A percentile compares a stretch with the other conserved stretches of the same genome.
phyloP scores from a whole-genome alignment of 495 filamentous ascomycete genomes.

The Trichoderma virens region DNA sequence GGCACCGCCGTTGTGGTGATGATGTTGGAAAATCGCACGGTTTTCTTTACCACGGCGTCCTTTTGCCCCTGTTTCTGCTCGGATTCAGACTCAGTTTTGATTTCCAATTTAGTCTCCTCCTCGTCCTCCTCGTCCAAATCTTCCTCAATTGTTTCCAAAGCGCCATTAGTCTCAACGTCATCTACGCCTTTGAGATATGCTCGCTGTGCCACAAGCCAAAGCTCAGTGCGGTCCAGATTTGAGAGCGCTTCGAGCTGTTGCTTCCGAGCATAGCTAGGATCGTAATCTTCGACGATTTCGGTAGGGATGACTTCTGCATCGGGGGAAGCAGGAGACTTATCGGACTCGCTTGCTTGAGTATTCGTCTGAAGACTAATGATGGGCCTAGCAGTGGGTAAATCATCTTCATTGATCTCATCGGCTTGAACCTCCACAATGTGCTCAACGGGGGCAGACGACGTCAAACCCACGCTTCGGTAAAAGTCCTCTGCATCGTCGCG shows the following conservation, averaged over 20 bases:
- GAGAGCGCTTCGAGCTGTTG: conserved; percentile 56
- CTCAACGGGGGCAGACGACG: conserved; percentile 49
- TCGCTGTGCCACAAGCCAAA: conserved; percentile 77
- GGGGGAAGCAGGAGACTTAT: conserved; percentile 24
- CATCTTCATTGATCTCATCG: conserved; percentile 44
- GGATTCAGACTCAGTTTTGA: conserved; percentile 18
- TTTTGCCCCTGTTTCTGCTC: conserved; percentile 12
- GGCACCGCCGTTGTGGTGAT: conserved; percentile 39
- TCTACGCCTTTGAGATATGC: conserved; percentile 61
- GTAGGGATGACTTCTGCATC: conserved; percentile 38
- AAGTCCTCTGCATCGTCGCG: conserved; percentile 28
- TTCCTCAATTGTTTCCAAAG: conserved; percentile 12
- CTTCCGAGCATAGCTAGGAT: conserved; percentile 59
- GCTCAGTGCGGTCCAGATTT: conserved; percentile 68
- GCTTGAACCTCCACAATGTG: conserved; percentile 54
- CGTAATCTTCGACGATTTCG: conserved; percentile 57
- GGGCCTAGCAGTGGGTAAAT: conserved; percentile 60
- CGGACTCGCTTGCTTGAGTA: not conserved
- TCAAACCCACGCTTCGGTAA: conserved; percentile 8
- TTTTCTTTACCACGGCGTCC: conserved; percentile 48
- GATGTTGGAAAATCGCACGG: conserved; percentile 66
- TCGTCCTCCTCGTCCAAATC: conserved; percentile 19
- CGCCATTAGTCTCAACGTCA: conserved; percentile 22
- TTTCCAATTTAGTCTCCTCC: conserved; percentile 21
- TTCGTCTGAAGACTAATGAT: conserved; percentile 15